Percentiles rank a stretch among this genome's conserved stretches.
phyloP scores from a whole-genome alignment of 352 stramenopile genomes.

The Phytophthora rubi region DNA sequence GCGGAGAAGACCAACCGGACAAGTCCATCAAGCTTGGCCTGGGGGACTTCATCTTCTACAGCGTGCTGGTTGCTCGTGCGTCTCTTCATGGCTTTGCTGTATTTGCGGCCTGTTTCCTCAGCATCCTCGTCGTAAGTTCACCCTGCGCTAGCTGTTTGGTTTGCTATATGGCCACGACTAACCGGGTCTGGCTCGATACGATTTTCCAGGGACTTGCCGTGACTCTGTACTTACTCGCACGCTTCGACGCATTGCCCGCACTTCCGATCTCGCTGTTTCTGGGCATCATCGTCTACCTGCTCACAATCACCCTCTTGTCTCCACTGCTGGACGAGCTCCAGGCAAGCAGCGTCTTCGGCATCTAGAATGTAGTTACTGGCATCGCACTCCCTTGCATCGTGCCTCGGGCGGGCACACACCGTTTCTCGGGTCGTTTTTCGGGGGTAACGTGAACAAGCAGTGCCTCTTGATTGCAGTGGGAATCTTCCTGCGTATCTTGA shows the following conservation, averaged over 20 bases:
- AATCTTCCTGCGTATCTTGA: constrained; percentile 17
- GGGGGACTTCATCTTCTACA: constrained; percentile 99
- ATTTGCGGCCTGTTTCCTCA: constrained; percentile 92
- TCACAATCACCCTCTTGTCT: constrained; percentile 39
- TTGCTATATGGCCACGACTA: constrained; percentile 1
- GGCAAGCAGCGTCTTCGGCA: constrained; percentile 19
- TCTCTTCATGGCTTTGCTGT: constrained; percentile 92
- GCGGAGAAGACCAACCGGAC: constrained; percentile 38
- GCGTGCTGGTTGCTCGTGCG: constrained; percentile 94
- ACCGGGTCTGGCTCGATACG: constrained; percentile 1
- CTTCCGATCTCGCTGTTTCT: constrained; percentile 96
- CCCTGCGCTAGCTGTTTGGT: background rate
- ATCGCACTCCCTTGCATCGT: background rate
- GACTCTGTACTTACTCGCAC: constrained; percentile 94
- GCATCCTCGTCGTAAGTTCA: constrained; percentile 88
- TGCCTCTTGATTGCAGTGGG: constrained; percentile 11
- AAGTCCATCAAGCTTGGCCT: constrained; percentile 91
- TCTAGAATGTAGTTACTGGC: constrained; percentile 21
- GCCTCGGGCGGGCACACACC: constrained; percentile 2
- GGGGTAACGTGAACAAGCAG: constrained; percentile 12
- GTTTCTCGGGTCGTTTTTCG: constrained; percentile 30
- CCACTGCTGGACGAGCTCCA: constrained; percentile 48
- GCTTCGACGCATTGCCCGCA: constrained; percentile 94
- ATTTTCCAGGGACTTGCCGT: constrained; percentile 70
- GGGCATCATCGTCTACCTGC: constrained; percentile 57